Evolutionary conservation across 129 eudicot species (phyloP).

Genomic region (Mikania micrantha): DNA sequence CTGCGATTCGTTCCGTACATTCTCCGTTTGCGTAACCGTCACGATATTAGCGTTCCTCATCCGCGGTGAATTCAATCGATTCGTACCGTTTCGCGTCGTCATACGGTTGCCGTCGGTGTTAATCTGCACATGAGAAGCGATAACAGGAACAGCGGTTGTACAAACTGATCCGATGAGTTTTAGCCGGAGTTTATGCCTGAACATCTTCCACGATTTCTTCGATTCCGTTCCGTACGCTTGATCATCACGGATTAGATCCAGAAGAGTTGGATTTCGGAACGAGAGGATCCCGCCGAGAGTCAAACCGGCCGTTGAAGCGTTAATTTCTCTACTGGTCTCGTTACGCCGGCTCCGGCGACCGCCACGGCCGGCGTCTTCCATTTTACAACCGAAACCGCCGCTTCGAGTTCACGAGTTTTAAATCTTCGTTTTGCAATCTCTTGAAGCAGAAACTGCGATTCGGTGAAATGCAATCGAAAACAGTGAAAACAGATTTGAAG

Average conservation of each 20-base stretch:
- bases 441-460: too few species aligned
- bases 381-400: background rate
- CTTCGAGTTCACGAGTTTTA: too few species aligned
- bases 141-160: slow-evolving; percentile 24
- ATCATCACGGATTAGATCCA: slow-evolving; percentile 60
- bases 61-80: slow-evolving; percentile 11
- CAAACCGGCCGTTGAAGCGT: slow-evolving; percentile 17
- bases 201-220: slow-evolving; percentile 44
- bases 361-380: slow-evolving; percentile 22
- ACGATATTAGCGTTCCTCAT: background rate
- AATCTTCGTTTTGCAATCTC: too few species aligned
- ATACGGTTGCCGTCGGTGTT: slow-evolving; percentile 9
- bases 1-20: slow-evolving; percentile 1
- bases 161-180: slow-evolving; percentile 39
- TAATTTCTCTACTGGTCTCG: slow-evolving; percentile 11
- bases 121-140: slow-evolving; percentile 37
- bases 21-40: slow-evolving; percentile 2
- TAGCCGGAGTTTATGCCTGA: slow-evolving; percentile 47
- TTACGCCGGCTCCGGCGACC: background rate
- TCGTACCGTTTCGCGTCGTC: background rate
- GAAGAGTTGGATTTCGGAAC: slow-evolving; percentile 39
- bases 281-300: slow-evolving; percentile 47
- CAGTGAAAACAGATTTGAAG: too few species aligned
- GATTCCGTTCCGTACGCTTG: slow-evolving; percentile 23
- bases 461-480: too few species aligned